Percentiles rank a stretch among this genome's conserved stretches.
Conservation (phyloP, 2,329 filamentous ascomycete species). For the Epichloe uncinata region DNA sequence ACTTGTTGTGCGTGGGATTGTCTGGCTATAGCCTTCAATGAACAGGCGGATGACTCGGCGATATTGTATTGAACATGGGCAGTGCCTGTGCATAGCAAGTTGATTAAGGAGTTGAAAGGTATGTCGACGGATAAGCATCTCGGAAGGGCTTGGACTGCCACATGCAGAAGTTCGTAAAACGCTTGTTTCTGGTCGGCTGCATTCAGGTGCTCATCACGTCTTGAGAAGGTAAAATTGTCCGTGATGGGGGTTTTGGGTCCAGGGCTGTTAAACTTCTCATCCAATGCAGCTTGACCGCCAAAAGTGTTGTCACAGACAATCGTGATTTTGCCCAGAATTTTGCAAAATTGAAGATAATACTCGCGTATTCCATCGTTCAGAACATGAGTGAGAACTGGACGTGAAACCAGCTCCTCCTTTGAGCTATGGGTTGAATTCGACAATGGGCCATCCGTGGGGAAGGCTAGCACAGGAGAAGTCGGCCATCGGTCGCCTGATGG, state of each 20-base stretch:
- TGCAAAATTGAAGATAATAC: conserved; percentile 83
- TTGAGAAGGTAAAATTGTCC: conserved; percentile 82
- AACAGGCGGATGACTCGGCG: conserved; percentile 80
- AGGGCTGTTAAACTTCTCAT: conserved; percentile 83
- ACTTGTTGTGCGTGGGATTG: conserved; percentile 92
- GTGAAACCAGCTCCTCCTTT: conserved; percentile 53
- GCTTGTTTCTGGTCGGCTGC: conserved; percentile 76
- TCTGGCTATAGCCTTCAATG: conserved; percentile 85
- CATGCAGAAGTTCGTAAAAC: conserved; percentile 90
- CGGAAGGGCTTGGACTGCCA: conserved; percentile 87
- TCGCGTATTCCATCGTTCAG: conserved; percentile 68
- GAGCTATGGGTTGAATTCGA: conserved; percentile 14
- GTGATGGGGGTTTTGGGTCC: conserved; percentile 90
- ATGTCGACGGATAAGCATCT: conserved; percentile 87
- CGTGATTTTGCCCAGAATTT: conserved; percentile 89
- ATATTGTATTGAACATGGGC: conserved; percentile 91
- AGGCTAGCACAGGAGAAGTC: conserved; percentile 36
- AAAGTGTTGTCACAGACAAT: conserved; percentile 95
- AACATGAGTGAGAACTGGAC: conserved; percentile 43
- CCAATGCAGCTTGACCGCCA: conserved; percentile 84
- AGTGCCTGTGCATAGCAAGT: conserved; percentile 88
- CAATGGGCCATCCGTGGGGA: conserved; percentile 16
- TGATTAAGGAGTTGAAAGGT: conserved; percentile 86
- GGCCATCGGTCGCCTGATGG: conserved; percentile 29
- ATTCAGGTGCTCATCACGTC: conserved; percentile 63